Evolutionary conservation across 176 grass and related monocot species (phyloP).

Genomic region (Aechmea fasciata): DNA sequence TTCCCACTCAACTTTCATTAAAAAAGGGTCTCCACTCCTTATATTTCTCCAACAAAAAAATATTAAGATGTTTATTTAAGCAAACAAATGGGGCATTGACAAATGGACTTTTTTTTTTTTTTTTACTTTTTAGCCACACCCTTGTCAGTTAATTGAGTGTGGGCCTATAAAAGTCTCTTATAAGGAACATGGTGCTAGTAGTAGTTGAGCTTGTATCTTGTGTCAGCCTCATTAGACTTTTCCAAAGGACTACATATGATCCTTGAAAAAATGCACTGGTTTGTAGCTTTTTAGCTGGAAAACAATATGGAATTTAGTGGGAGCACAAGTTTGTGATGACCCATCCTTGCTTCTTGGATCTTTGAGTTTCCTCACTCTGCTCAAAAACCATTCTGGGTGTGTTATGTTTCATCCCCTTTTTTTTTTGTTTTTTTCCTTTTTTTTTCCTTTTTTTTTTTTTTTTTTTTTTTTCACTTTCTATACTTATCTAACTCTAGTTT

Average conservation of each 20-base stretch:
- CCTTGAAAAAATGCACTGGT: neutral
- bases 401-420: neutral
- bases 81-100: too few relatives aligned
- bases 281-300: neutral
- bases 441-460: too few relatives aligned
- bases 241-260: neutral
- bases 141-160: neutral
- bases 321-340: neutral
- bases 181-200: neutral
- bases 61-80: too few relatives aligned
- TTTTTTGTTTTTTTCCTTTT: neutral
- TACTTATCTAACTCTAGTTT: too few relatives aligned
- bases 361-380: neutral
- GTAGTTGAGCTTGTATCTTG: neutral
- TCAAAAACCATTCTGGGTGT: constrained; percentile 1
- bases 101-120: too few relatives aligned
- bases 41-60: neutral
- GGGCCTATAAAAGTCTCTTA: neutral
- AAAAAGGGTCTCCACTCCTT: neutral
- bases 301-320: neutral
- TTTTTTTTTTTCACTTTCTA: too few relatives aligned
- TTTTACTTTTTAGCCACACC: too few relatives aligned
- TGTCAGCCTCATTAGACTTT: constrained; percentile 8
- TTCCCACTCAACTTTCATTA: neutral
- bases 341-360: constrained; percentile 1